Conservation (phyloP, 176 grass and related monocot genomes). For the Leersia perrieri region DNA sequence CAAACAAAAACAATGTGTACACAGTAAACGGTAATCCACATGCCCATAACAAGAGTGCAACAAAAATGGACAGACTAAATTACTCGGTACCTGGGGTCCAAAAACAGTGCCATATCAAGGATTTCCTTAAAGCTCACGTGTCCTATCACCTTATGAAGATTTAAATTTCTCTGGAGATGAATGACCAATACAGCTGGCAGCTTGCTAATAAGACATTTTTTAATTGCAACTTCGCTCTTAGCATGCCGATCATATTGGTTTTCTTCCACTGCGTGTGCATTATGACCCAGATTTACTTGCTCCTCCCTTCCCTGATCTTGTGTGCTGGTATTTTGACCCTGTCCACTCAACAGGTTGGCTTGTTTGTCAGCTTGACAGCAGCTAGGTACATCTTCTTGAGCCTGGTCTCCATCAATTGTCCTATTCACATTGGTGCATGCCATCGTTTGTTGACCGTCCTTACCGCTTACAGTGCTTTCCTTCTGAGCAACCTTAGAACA, state of each 20-base stretch:
- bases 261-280: conserved; percentile 1
- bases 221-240: conserved; percentile 22
- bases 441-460: not conserved
- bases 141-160: conserved; percentile 41
- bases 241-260: conserved; percentile 29
- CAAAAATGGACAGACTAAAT: not conserved
- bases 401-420: not conserved
- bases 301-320: conserved; percentile 10
- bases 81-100: conserved; percentile 61
- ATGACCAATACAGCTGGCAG: conserved; percentile 53
- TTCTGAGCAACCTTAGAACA: conserved; percentile 27
- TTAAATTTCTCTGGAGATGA: conserved; percentile 52
- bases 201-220: conserved; percentile 42
- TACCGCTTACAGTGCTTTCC: not conserved
- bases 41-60: not conserved
- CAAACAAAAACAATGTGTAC: conserved; percentile 3
- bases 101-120: conserved; percentile 56
- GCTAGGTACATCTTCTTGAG: conserved; percentile 26
- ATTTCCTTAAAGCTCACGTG: conserved; percentile 64
- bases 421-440: not conserved
- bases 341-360: not conserved
- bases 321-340: not conserved
- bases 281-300: not conserved
- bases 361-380: not conserved
- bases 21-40: not conserved